These are phyloP conservation scores for Albifimbria verrucaria DNA, from an alignment of 2,329 filamentous ascomycete species.

Conservation along the genomic window DNA sequence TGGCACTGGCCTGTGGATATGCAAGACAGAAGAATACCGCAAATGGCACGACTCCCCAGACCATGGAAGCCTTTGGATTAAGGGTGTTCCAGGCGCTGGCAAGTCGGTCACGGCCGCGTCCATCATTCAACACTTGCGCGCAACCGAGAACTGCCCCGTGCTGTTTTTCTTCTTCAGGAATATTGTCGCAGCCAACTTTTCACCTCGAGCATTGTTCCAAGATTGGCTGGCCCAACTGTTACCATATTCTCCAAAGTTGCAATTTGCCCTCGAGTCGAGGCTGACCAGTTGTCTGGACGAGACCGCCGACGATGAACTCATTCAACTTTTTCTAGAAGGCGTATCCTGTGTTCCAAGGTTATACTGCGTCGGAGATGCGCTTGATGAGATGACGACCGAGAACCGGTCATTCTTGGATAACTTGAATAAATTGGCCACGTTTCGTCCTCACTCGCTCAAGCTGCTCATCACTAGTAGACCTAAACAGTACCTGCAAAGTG, in stretches of 20 bases:
- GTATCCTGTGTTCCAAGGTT: conserved; percentile 12
- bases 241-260: conserved; percentile 13
- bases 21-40: conserved; percentile 17
- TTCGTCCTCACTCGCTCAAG: conserved; percentile 14
- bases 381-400: conserved; percentile 19
- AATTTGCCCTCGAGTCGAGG: conserved; percentile 13
- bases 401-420: conserved; percentile 13
- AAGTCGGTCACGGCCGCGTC: conserved; percentile 19
- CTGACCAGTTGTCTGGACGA: conserved; percentile 11
- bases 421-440: conserved; percentile 14
- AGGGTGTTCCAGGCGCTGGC: conserved; percentile 23
- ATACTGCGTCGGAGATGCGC: conserved; percentile 17
- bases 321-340: conserved; percentile 15
- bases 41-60: conserved; percentile 18
- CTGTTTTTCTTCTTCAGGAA: conserved; percentile 21
- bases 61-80: conserved; percentile 21
- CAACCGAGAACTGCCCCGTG: conserved; percentile 13
- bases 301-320: conserved; percentile 16
- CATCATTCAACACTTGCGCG: conserved; percentile 15
- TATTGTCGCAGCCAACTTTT: conserved; percentile 18
- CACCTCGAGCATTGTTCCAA: conserved; percentile 15
- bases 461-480: conserved; percentile 18
- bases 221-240: conserved; percentile 20
- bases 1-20: conserved; percentile 21
- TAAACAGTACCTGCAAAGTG: conserved; percentile 14